These are phyloP conservation scores for Akanthomyces dipterigenus DNA, from an alignment of 2,329 filamentous ascomycete species.

Conservation along the genomic window DNA sequence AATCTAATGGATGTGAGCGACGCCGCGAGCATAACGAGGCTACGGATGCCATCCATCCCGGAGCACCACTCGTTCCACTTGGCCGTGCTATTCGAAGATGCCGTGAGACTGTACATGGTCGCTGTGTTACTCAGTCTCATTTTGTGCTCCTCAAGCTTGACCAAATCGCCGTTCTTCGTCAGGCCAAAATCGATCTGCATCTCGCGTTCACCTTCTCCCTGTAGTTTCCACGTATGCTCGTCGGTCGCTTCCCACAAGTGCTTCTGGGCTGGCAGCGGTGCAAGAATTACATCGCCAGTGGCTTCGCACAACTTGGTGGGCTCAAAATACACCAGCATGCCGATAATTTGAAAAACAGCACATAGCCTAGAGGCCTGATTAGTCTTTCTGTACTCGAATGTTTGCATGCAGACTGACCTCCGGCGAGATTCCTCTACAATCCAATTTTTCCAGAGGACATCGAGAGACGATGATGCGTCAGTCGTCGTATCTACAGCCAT, in stretches of 20 bases:
- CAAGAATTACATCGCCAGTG: neutral
- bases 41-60: slow-evolving; percentile 4
- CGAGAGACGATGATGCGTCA: neutral
- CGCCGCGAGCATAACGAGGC: slow-evolving; percentile 5
- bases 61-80: slow-evolving; percentile 7
- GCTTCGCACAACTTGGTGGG: neutral
- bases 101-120: neutral
- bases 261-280: neutral
- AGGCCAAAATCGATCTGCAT: neutral
- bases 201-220: neutral
- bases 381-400: neutral
- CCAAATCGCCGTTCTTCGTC: neutral
- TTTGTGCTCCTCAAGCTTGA: neutral
- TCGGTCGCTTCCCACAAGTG: neutral
- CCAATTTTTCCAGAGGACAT: neutral
- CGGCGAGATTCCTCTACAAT: slow-evolving; percentile 6
- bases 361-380: neutral
- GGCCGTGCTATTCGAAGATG: neutral
- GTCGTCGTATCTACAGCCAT: neutral
- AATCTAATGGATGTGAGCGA: neutral
- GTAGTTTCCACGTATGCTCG: neutral
- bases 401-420: neutral
- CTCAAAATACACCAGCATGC: slow-evolving; percentile 1
- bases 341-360: slow-evolving; percentile 2
- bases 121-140: neutral